Base-by-base conservation (phyloP, 257 asterid genomes). In the Linderniella brevidens region DNA sequence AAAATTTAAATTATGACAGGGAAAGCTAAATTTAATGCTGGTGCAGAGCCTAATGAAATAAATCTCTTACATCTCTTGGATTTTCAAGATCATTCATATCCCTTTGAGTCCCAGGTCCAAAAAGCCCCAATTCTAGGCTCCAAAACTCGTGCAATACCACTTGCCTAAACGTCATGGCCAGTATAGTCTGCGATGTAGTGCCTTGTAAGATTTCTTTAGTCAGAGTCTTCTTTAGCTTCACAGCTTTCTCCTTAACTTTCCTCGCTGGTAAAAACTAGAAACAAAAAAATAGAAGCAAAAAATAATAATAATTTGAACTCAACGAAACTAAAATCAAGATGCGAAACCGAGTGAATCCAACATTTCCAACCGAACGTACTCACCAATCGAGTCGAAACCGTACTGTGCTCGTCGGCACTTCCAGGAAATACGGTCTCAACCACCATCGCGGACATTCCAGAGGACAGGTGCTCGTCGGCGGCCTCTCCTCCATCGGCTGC, bases 141-240 rank as follows among this genome's bases (percentile, higher is more conserved):
- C 80, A 80, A 38, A 80, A 78, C 72, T 74, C 77, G 54, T 67
- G 76, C 49, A 87, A 9, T 35, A 76, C 70, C 35, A 85, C 95
- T 76, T 87, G 97, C 46, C 88, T 78, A 60, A 87, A 87, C 43
- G 97, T 87, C 88, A 80, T 72, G 13, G 93, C 77, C 49, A 87
- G 92, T 57, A 87, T 80, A 61, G 75, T 78, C 60, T 72, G 64
- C 1, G 83, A 65, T 0, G 73, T 40, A 43, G 78, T 61, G 16
- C 77, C 67, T 18, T 69, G 52, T 13, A 73, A 56, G 39, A 87
- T 53, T 38, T 77, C 88, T 63, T 68, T 67, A 5, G 61, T 63
- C 47, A 79, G 48, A 49, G 79, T 55, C 45, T 58, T 74, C 72
- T 62, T 83, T 46, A 87, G 68, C 67, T 62, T 67, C 50, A 57